Evolutionary conservation across 768 basidiomycete genomes (phyloP).

Genomic region (Xerocomus brunneocitrinus): DNA sequence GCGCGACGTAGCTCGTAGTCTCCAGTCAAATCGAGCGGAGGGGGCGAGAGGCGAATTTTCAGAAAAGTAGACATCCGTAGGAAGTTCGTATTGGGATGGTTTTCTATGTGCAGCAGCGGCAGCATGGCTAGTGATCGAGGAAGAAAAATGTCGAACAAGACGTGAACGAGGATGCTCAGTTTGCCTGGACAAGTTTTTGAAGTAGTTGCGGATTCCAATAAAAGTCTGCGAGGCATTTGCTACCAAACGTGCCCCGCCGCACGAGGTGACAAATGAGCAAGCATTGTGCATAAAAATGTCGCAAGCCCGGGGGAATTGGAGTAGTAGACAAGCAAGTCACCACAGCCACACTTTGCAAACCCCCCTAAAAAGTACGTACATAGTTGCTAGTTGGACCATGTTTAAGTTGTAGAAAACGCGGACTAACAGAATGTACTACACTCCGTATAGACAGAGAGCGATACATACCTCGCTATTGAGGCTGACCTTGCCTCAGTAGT

Average conservation of each 20-base stretch:
- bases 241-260: conserved; percentile 3
- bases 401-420: too few species aligned
- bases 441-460: too few species aligned
- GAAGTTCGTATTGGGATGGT: conserved; percentile 17
- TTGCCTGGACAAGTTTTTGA: conserved; percentile 16
- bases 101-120: conserved; percentile 10
- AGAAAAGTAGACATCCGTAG: conserved; percentile 28
- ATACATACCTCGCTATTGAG: too few species aligned
- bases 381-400: too few species aligned
- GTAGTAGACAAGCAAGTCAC: neutral
- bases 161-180: neutral
- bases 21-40: conserved; percentile 55
- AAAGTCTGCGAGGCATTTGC: conserved; percentile 17
- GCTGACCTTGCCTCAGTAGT: too few species aligned
- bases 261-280: neutral
- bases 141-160: conserved; percentile 12
- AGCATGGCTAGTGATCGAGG: conserved; percentile 6
- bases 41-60: conserved; percentile 27
- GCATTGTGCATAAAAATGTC: conserved; percentile 14
- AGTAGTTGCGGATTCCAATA: conserved; percentile 31
- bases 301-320: neutral
- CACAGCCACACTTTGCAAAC: conserved; percentile 16
- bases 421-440: too few species aligned
- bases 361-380: too few species aligned
- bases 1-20: conserved; percentile 49